Evolutionary conservation across 345 rosid species (phyloP), one percentile per base, ranked within the genome.

Genomic region (Iberis pinnata): DNA sequence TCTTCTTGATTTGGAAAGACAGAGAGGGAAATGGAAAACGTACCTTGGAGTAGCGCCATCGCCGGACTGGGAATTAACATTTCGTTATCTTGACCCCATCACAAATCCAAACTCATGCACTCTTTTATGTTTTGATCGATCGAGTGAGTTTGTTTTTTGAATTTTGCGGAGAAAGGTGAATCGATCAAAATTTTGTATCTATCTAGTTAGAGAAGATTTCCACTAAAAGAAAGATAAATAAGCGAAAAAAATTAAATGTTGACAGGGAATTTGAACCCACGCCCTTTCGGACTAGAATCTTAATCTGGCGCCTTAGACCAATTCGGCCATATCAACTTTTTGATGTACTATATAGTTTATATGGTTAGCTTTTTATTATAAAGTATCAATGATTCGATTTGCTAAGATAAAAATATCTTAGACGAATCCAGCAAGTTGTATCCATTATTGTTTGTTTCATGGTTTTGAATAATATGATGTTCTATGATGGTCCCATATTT

Each of bases 231-330:
- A n/a, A n/a, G n/a, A n/a, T n/a, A n/a, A n/a, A n/a, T n/a, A 22
- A 22, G 25, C 6, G 25, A 22, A 22, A 22, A 22, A 22, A 22
- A 22, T 22, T 22, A 22, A 22, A 0, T 78, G 93, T 87, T 73
- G 89, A 88, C 78, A 83, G 84, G 94, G 87, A 87, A 77, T 85
- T 92, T 76, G 86, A 85, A 88, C 85, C 94, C 87, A 81, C 84
- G 88, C 84, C 87, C 90, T 92, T 85, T 85, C 95, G 87, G 90
- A 88, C 95, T 86, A 88, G 90, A 85, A 88, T 95, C 97, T 85
- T 82, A 88, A 88, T 83, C 90, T 79, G 86, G 88, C 90, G 87
- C 94, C 95, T 85, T 85, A 78, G 85, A 81, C 97, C 87, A 81
- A 92, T 94, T 83, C 90, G 88, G 95, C 94, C 94, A 78, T 85